phyloP scores from a whole-genome alignment of 1,284 basidiomycete species.

The Exobasidium cylindrosporum region DNA sequence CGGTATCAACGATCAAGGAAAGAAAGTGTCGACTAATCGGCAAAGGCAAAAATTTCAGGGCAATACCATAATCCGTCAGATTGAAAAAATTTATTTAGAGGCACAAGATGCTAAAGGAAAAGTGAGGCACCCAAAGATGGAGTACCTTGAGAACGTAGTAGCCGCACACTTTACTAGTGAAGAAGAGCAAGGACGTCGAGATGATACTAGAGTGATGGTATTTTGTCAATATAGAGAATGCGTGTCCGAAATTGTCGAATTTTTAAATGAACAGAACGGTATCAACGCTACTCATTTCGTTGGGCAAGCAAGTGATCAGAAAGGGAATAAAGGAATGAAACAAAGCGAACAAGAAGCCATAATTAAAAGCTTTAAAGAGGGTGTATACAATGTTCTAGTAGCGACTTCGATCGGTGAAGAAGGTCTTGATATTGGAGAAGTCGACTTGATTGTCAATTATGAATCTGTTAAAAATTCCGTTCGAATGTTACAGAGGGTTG shows the following conservation, averaged over 20 bases:
- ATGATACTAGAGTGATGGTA: slow-evolving; percentile 80
- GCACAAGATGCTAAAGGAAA: slow-evolving; percentile 59
- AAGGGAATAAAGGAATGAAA: slow-evolving; percentile 78
- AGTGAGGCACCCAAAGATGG: slow-evolving; percentile 86
- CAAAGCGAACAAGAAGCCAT: slow-evolving; percentile 87
- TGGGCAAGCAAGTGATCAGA: slow-evolving; percentile 82
- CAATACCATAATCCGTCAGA: slow-evolving; percentile 64
- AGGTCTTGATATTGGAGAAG: slow-evolving; percentile 97
- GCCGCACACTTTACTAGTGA: slow-evolving; percentile 36
- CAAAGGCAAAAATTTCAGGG: slow-evolving; percentile 46
- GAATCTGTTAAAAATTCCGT: slow-evolving; percentile 95
- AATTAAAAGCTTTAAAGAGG: slow-evolving; percentile 80
- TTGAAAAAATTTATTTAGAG: slow-evolving; percentile 60
- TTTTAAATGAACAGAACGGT: slow-evolving; percentile 59
- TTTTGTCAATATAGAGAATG: slow-evolving; percentile 85
- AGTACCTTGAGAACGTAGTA: slow-evolving; percentile 61
- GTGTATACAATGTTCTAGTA: slow-evolving; percentile 86
- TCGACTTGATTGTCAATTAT: slow-evolving; percentile 96
- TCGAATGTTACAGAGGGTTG: slow-evolving; percentile 94
- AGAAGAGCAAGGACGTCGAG: slow-evolving; percentile 63
- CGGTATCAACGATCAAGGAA: slow-evolving; percentile 43
- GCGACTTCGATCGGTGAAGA: slow-evolving; percentile 98
- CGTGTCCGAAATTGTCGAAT: slow-evolving; percentile 80
- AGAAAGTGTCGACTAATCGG: slow-evolving; percentile 52
- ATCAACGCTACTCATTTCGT: slow-evolving; percentile 76